Percentiles rank a stretch among this genome's conserved stretches.
Conservation (phyloP, 2,329 filamentous ascomycete species). For the Nothomitra cinnamomea region DNA sequence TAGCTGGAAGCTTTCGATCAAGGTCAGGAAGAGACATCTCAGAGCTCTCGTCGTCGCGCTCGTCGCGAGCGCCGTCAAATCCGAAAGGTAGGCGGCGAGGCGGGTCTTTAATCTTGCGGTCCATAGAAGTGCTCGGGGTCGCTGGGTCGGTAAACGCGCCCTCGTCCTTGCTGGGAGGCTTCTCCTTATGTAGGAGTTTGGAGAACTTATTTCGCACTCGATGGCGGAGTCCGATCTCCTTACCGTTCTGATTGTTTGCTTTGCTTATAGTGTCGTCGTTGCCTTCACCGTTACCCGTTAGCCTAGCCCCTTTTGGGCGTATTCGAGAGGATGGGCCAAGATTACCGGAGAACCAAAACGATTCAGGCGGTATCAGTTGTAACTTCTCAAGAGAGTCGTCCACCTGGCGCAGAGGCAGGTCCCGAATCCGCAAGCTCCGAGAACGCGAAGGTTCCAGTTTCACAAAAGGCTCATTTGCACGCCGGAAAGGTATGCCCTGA, state of each 20-base stretch:
- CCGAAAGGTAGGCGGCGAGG: background rate
- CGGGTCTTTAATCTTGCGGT: background rate
- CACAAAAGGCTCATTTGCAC: too few relatives aligned
- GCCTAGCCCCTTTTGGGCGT: background rate
- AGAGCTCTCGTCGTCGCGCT: background rate
- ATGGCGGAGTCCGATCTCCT: background rate
- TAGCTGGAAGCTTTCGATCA: background rate
- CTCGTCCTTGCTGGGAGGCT: background rate
- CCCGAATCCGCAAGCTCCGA: background rate
- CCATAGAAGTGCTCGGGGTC: background rate
- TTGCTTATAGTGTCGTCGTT: background rate
- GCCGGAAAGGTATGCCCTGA: too few relatives aligned
- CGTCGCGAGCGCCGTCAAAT: constrained; percentile 2
- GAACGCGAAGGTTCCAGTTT: too few relatives aligned
- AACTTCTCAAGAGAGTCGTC: background rate
- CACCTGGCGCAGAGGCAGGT: background rate
- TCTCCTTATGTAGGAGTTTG: background rate
- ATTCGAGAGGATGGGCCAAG: background rate
- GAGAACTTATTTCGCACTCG: background rate
- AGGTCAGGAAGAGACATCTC: background rate
- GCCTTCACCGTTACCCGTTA: background rate
- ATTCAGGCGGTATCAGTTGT: background rate
- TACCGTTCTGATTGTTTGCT: background rate
- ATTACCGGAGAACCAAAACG: constrained; percentile 1
- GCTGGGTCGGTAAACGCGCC: background rate